These are phyloP conservation scores for Lichtheimia ramosa DNA, from an alignment of 371 early-diverging fungal genomes.

Conservation along the genomic window DNA sequence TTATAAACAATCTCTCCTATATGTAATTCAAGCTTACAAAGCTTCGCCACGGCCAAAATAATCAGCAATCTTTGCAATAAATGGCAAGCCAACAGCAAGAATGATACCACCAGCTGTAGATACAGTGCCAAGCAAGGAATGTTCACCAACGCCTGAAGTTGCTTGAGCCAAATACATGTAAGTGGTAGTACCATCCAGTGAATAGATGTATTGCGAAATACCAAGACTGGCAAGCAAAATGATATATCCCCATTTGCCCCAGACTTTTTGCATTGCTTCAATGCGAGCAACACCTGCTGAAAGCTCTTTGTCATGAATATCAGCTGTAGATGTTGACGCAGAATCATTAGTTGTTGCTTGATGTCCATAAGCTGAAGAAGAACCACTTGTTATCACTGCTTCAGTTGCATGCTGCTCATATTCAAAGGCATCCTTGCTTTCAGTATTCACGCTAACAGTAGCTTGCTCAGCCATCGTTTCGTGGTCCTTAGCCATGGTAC, in stretches of 20 bases:
- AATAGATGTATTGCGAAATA: constrained; percentile 14
- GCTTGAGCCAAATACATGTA: constrained; percentile 14
- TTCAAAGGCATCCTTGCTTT: too few species aligned
- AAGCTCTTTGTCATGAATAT: constrained; percentile 3
- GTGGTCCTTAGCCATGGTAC: too few species aligned
- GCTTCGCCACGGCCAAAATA: constrained; percentile 22
- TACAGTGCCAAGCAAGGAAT: constrained; percentile 17
- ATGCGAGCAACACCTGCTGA: constrained; percentile 17
- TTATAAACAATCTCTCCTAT: too few species aligned
- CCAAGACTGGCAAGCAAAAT: constrained; percentile 10
- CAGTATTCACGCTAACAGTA: too few species aligned
- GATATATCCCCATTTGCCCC: constrained; percentile 19
- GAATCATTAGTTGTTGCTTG: too few species aligned
- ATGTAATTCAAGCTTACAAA: constrained; percentile 8
- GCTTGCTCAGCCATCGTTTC: too few species aligned
- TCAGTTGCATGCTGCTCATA: too few species aligned
- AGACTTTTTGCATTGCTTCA: constrained; percentile 19
- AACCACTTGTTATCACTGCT: too few species aligned
- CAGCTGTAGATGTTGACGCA: not conserved
- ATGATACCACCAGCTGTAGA: constrained; percentile 16
- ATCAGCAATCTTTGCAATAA: constrained; percentile 21
- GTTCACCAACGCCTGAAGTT: constrained; percentile 13
- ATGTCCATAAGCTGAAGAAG: too few species aligned
- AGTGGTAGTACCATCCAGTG: constrained; percentile 18
- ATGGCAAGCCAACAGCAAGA: constrained; percentile 16